Base-by-base conservation (phyloP, 306 rosid genomes). In the Dalbergia oliveri region DNA sequence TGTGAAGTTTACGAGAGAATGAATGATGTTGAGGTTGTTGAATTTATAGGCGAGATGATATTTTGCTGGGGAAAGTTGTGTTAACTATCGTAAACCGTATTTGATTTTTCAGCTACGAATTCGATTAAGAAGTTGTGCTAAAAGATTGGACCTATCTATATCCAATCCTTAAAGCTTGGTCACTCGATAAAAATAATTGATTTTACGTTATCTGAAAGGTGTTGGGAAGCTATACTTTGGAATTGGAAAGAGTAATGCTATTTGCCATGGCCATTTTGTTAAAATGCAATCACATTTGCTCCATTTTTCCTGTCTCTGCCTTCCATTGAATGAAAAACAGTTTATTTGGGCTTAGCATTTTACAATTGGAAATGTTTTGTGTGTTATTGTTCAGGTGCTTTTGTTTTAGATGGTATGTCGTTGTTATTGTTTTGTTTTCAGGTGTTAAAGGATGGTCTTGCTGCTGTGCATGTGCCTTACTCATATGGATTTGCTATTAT, bases 401-500 rank as follows among this genome's bases (percentile, higher is more conserved):
- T 45, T 77, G 64, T 73, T 44, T 64, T 59, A 58, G 51, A 59
- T 71, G 16, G 43, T n/a, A 43, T 59, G 39, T 80, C 26, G 33
- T 66, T 26, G 26, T 12, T 21, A 8, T 65, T 73, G 18, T 50
- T 78, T 19, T 31, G 33, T 57, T 49, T 74, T 50, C 89, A 95
- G 99, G 83, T 93, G 54, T 86, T 96, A 86, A 93, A 96, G 84
- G 98, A 86, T 82, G 94, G 93, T 37, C 93, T 96, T 44, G 12
- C 85, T 15, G 74, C 97, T 13, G 97, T 96, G 76, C 98, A 96
- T 53, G 92, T 96, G 63, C 99, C 99, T 19, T 93, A 91, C 67
- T 64, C 98, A 8, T 96, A 96, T 66, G 99, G 99, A 59, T 96
- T 96, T 80, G 99, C 99, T 37, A 96, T 96, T 79, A 96, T 96